Evolutionary conservation across 2,329 filamentous ascomycete genomes (phyloP).

Genomic region (Huntiella abstrusa): DNA sequence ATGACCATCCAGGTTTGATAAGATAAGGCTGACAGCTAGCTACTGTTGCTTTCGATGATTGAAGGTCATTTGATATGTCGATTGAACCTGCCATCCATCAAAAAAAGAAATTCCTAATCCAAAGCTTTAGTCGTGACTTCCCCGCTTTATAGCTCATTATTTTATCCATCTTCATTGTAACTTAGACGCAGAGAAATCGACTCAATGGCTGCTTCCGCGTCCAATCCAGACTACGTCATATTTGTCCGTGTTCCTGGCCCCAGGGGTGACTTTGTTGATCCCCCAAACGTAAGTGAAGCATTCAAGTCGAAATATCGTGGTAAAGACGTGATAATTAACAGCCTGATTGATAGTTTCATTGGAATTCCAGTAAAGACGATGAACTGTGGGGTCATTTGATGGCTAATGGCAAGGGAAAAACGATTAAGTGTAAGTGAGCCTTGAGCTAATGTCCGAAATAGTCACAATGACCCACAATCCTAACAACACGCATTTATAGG

Average conservation of each 20-base stretch:
- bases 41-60: too few relatives aligned
- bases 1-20: too few relatives aligned
- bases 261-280: slow-evolving; percentile 75
- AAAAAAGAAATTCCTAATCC: background rate
- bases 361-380: slow-evolving; percentile 74
- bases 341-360: slow-evolving; percentile 26
- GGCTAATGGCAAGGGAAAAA: slow-evolving; percentile 55
- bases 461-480: slow-evolving; percentile 13
- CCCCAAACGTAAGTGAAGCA: slow-evolving; percentile 47
- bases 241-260: slow-evolving; percentile 81
- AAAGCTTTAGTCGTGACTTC: background rate
- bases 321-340: background rate
- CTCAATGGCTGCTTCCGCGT: background rate
- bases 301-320: background rate
- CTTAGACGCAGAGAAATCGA: slow-evolving; percentile 15
- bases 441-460: background rate
- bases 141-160: background rate
- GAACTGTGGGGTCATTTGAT: slow-evolving; percentile 81
- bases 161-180: slow-evolving; percentile 1
- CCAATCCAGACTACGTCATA: slow-evolving; percentile 49
- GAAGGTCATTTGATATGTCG: too few relatives aligned
- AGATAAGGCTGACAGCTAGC: too few relatives aligned
- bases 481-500: slow-evolving; percentile 27
- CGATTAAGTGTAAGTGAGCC: slow-evolving; percentile 56
- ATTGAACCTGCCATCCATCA: background rate